Percentiles rank a stretch among this genome's conserved stretches.
These are phyloP conservation scores for Penicillium sp. DNA, from an alignment of 2,329 filamentous ascomycete genomes.

Conservation along the genomic window DNA sequence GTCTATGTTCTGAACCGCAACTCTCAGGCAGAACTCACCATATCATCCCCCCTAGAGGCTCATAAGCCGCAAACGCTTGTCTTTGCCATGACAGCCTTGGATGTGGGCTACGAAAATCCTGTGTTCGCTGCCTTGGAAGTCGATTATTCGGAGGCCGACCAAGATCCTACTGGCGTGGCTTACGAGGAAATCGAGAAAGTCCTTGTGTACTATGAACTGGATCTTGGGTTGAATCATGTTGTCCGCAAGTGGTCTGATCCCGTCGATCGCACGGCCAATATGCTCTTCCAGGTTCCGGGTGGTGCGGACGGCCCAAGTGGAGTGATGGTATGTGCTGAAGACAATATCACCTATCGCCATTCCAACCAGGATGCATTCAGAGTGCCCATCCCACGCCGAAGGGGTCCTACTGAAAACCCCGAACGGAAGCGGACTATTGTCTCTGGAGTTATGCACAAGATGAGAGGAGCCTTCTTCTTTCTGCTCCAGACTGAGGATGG, in stretches of 20 bases:
- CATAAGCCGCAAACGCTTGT: constrained; percentile 92
- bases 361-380: constrained; percentile 90
- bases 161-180: constrained; percentile 84
- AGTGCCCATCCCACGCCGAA: constrained; percentile 83
- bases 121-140: constrained; percentile 94
- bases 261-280: constrained; percentile 84
- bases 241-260: constrained; percentile 95
- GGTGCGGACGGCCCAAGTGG: constrained; percentile 92
- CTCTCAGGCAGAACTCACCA: constrained; percentile 90
- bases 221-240: constrained; percentile 95
- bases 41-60: constrained; percentile 94
- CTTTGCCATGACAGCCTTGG: constrained; percentile 82
- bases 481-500: constrained; percentile 94
- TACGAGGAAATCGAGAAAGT: constrained; percentile 83
- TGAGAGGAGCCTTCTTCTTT: constrained; percentile 97
- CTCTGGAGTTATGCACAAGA: constrained; percentile 94
- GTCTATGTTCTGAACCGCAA: constrained; percentile 98
- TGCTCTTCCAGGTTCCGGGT: constrained; percentile 93
- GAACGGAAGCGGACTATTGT: constrained; percentile 86
- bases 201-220: constrained; percentile 95
- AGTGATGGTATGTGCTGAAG: constrained; percentile 91
- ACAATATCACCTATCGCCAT: constrained; percentile 95
- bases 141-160: constrained; percentile 88
- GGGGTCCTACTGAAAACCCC: constrained; percentile 88
- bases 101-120: constrained; percentile 96